A percentile compares a stretch with the other conserved stretches of the same genome.
Conservation (phyloP, 2,329 filamentous ascomycete species). For the Myriosclerotinia scirpicola region DNA sequence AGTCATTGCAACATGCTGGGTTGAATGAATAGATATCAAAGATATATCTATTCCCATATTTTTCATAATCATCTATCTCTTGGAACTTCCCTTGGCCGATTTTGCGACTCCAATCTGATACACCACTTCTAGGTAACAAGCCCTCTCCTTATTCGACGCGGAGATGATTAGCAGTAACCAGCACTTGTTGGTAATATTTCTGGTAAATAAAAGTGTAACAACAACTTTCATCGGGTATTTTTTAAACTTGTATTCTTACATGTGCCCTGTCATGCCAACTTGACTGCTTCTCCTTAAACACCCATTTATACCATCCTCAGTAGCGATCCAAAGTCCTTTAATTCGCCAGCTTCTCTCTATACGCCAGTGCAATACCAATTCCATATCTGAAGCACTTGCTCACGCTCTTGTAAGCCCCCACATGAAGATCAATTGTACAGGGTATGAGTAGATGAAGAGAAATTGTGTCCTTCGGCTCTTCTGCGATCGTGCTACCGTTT, state of each 20-base stretch:
- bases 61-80: not conserved
- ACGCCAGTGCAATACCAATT: conserved; percentile 8
- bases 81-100: not conserved
- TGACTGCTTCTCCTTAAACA: not conserved
- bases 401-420: conserved; percentile 62
- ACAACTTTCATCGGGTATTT: conserved; percentile 14
- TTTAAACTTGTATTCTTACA: conserved; percentile 13
- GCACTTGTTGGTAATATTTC: not conserved
- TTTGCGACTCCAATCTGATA: not conserved
- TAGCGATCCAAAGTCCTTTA: conserved; percentile 8
- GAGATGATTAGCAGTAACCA: not conserved
- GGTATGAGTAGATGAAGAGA: conserved; percentile 89
- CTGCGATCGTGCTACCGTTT: conserved; percentile 78
- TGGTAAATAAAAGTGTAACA: not conserved
- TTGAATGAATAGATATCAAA: not conserved
- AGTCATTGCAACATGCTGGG: not conserved
- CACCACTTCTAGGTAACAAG: not conserved
- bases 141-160: not conserved
- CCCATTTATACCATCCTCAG: not conserved
- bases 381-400: conserved; percentile 16
- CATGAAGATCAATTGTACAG: conserved; percentile 94
- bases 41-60: not conserved
- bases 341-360: conserved; percentile 6
- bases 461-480: conserved; percentile 88
- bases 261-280: not conserved